These are phyloP conservation scores for Solanum clarkiae DNA, from an alignment of 257 asterid genomes.

Conservation along the genomic window DNA sequence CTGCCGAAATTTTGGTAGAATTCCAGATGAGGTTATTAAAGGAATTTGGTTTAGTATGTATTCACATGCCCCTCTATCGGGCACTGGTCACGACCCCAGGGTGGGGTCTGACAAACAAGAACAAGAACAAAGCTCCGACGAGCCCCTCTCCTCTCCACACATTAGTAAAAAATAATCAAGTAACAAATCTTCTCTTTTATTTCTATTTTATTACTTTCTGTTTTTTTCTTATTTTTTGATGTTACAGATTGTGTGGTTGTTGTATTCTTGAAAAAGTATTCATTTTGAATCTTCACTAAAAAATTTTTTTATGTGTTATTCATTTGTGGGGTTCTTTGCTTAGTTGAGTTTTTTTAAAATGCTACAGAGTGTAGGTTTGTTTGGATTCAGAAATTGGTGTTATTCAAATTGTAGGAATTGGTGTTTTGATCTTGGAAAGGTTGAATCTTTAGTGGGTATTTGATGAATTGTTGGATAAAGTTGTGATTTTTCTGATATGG, in stretches of 20 bases:
- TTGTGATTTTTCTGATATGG: neutral
- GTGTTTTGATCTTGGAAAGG: neutral
- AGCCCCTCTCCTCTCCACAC: no score
- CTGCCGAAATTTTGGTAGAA: no score
- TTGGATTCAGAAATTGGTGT: neutral
- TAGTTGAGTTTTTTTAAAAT: neutral
- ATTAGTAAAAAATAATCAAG: no score
- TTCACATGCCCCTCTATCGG: no score
- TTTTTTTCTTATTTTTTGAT: neutral
- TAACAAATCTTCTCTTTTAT: no score
- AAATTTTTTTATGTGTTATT: neutral
- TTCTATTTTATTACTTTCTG: no score
- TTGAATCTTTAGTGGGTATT: neutral
- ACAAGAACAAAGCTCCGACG: no score
- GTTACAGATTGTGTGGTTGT: neutral
- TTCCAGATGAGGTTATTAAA: no score
- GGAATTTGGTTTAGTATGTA: no score
- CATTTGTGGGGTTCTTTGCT: neutral
- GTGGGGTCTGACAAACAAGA: no score
- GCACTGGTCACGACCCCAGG: no score
- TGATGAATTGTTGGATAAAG: neutral
- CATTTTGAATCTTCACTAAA: neutral
- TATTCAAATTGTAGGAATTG: neutral
- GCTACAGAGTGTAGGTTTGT: neutral
- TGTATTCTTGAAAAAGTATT: neutral